These are phyloP conservation scores for Globisporangium takayamanum DNA, from an alignment of 352 stramenopile species.

Conservation along the genomic window DNA sequence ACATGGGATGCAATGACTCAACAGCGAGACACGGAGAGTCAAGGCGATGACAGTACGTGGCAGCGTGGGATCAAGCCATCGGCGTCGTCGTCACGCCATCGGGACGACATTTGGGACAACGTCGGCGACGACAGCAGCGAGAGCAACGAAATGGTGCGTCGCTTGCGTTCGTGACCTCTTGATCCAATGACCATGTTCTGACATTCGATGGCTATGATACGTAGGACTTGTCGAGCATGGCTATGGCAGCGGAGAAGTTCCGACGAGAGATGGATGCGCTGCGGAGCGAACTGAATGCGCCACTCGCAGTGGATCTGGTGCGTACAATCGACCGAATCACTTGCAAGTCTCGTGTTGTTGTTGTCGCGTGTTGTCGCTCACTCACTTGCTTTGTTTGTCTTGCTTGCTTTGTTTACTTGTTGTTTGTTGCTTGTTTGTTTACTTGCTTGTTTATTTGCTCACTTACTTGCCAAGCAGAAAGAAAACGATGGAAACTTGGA, in stretches of 20 bases:
- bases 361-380: background rate
- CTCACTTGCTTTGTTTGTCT: background rate
- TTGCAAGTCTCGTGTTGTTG: background rate
- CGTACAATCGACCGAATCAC: background rate
- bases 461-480: constrained; percentile 20
- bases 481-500: constrained; percentile 55
- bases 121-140: constrained; percentile 37
- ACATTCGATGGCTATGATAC: constrained; percentile 5
- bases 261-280: constrained; percentile 83
- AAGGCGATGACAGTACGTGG: constrained; percentile 46
- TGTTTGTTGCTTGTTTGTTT: background rate
- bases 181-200: background rate
- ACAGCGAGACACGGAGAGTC: constrained; percentile 23
- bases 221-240: constrained; percentile 78
- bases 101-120: constrained; percentile 77
- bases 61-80: constrained; percentile 41
- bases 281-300: constrained; percentile 42
- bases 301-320: constrained; percentile 27
- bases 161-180: background rate
- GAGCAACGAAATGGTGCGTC: constrained; percentile 56
- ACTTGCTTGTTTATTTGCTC: background rate
- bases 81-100: constrained; percentile 20
- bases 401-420: constrained; percentile 1
- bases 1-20: background rate
- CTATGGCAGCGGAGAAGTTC: constrained; percentile 74